A percentile compares a stretch with the other conserved stretches of the same genome.
phyloP scores from a whole-genome alignment of 2,329 filamentous ascomycete genomes.

The Paecilomyces fulvus region DNA sequence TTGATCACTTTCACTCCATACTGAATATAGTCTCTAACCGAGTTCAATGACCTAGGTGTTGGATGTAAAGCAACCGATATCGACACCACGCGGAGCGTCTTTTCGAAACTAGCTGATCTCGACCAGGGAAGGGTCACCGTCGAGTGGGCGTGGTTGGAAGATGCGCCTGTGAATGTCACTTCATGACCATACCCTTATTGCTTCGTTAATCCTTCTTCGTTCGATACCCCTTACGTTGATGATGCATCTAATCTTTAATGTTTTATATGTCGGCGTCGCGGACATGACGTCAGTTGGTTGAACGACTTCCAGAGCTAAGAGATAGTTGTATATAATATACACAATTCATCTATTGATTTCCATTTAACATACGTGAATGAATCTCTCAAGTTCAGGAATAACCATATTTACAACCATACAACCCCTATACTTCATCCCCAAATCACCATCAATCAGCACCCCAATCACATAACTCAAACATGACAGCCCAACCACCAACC shows the following conservation, averaged over 20 bases:
- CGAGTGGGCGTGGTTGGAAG: slow-evolving; percentile 44
- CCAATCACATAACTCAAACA: too few relatives aligned
- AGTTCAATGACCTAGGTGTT: slow-evolving; percentile 22
- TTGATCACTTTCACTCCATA: neutral
- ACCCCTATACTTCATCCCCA: too few relatives aligned
- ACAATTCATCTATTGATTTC: too few relatives aligned
- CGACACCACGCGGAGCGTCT: slow-evolving; percentile 42
- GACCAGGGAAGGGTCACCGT: slow-evolving; percentile 41
- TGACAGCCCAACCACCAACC: too few relatives aligned
- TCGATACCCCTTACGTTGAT: neutral
- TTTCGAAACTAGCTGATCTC: slow-evolving; percentile 38
- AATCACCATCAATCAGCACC: too few relatives aligned
- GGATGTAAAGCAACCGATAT: slow-evolving; percentile 43
- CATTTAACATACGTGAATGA: too few relatives aligned
- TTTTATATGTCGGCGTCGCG: neutral
- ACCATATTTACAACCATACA: too few relatives aligned
- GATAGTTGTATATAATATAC: too few relatives aligned
- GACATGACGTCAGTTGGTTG: neutral
- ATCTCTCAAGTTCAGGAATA: too few relatives aligned
- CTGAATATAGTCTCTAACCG: slow-evolving; percentile 5
- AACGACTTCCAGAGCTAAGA: neutral
- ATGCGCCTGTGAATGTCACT: slow-evolving; percentile 18
- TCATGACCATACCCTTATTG: neutral
- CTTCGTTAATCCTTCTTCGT: neutral
- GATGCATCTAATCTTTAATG: neutral